Evolutionary conservation across 768 basidiomycete genomes (phyloP).

Genomic region (Pulveroboletus sp.): DNA sequence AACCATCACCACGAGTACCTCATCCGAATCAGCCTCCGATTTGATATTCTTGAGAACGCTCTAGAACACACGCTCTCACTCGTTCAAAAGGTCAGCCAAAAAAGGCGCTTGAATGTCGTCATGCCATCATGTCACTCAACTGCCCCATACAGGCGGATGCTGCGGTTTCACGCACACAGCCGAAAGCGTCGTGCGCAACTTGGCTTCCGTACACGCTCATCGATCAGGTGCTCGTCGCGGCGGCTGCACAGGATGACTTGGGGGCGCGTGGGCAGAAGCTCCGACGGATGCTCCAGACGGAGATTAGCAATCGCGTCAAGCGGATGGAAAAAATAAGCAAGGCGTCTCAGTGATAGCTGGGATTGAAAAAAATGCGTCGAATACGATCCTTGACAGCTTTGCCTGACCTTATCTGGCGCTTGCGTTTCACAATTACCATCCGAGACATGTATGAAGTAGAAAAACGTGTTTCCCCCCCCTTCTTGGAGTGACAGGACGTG

Average conservation of each 20-base stretch:
- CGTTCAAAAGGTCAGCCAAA: slow-evolving; percentile 61
- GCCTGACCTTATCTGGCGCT: slow-evolving; percentile 3
- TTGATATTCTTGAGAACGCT: slow-evolving; percentile 76
- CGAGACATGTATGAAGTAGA: slow-evolving; percentile 2
- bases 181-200: slow-evolving; percentile 56
- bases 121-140: slow-evolving; percentile 2
- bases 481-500: slow-evolving; percentile 4
- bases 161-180: slow-evolving; percentile 48
- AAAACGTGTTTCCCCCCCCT: slow-evolving; percentile 4
- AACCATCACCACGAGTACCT: slow-evolving; percentile 81
- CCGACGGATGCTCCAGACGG: slow-evolving; percentile 52
- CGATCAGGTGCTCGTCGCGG: slow-evolving; percentile 75
- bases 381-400: background rate
- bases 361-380: too few relatives aligned
- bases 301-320: slow-evolving; percentile 62
- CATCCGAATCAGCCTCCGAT: slow-evolving; percentile 73
- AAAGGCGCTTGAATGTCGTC: background rate
- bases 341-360: slow-evolving; percentile 15
- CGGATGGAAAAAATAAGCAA: slow-evolving; percentile 65
- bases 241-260: slow-evolving; percentile 50
- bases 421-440: slow-evolving; percentile 8
- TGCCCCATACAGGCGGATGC: slow-evolving; percentile 45
- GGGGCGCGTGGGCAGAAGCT: slow-evolving; percentile 40
- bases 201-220: slow-evolving; percentile 85
- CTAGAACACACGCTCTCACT: slow-evolving; percentile 69